Conservation (phyloP, 2,329 filamentous ascomycete genomes). For the Apiospora hydei region DNA sequence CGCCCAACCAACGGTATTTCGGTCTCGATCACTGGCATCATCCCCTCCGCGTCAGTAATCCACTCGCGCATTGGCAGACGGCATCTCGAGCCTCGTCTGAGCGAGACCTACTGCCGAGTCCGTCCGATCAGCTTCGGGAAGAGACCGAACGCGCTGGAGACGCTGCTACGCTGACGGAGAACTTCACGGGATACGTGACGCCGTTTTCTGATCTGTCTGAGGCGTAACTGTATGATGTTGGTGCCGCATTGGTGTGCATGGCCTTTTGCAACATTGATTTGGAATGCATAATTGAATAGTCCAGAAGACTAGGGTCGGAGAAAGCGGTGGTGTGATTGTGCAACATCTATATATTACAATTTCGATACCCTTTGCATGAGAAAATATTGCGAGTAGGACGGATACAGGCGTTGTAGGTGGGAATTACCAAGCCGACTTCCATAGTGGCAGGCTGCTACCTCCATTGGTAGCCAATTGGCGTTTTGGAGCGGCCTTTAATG, state of each 20-base stretch:
- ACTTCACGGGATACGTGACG: constrained; percentile 11
- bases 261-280: not conserved
- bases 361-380: constrained; percentile 20
- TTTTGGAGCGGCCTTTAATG: not conserved
- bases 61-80: constrained; percentile 37
- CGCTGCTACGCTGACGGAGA: not conserved
- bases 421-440: not conserved
- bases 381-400: constrained; percentile 1
- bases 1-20: constrained; percentile 31
- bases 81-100: constrained; percentile 31
- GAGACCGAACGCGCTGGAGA: constrained; percentile 37
- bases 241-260: not conserved
- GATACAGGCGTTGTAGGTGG: constrained; percentile 13
- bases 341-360: constrained; percentile 11
- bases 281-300: not conserved
- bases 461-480: constrained; percentile 4
- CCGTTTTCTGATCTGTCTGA: not conserved
- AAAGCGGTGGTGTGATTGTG: not conserved
- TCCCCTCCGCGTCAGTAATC: constrained; percentile 40
- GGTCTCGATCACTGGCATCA: constrained; percentile 35
- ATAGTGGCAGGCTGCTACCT: not conserved
- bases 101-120: constrained; percentile 40
- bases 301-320: not conserved
- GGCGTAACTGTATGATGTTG: not conserved
- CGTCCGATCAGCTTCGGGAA: constrained; percentile 41